phyloP scores from a whole-genome alignment of 208 protist genomes.

The Kentomonas sorsogonicus region DNA sequence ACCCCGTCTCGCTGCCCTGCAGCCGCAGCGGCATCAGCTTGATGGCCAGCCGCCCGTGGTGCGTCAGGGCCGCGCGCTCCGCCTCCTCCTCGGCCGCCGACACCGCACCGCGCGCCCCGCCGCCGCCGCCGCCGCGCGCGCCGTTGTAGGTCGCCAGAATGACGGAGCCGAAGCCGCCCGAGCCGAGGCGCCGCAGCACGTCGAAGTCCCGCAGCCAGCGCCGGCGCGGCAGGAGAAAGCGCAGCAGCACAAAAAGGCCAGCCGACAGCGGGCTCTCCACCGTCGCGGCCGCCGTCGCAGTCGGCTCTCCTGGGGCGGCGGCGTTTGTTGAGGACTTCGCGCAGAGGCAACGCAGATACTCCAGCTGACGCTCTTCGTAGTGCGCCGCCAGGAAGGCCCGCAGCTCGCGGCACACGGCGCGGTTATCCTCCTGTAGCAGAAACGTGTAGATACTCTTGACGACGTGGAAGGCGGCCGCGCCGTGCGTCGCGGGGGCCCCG shows the following conservation, averaged over 20 bases:
- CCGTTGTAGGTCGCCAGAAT: conserved; percentile 11
- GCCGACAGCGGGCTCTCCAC: too few relatives aligned
- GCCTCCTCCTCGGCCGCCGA: conserved; percentile 15
- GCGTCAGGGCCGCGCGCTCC: too few relatives aligned
- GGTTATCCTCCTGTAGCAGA: too few relatives aligned
- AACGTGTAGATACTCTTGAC: too few relatives aligned
- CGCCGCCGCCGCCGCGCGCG: background rate
- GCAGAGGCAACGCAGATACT: too few relatives aligned
- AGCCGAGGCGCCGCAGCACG: conserved; percentile 41
- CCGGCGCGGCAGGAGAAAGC: conserved; percentile 38
- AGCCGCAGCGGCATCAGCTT: conserved; percentile 59
- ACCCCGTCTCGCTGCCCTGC: conserved; percentile 40
- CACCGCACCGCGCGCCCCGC: background rate
- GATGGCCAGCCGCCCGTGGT: conserved; percentile 31
- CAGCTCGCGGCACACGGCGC: too few relatives aligned
- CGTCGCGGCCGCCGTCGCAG: too few relatives aligned
- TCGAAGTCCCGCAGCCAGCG: conserved; percentile 17
- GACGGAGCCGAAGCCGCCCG: conserved; percentile 72
- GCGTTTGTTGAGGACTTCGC: too few relatives aligned
- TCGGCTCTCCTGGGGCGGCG: too few relatives aligned
- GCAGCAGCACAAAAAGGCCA: conserved; percentile 56
- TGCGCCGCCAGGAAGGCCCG: too few relatives aligned
- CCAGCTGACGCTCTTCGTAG: too few relatives aligned
- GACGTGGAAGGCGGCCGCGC: conserved; percentile 37
- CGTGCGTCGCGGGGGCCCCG: conserved; percentile 12